Base-by-base conservation (phyloP, 768 basidiomycete genomes). In the Suillus subluteus region DNA sequence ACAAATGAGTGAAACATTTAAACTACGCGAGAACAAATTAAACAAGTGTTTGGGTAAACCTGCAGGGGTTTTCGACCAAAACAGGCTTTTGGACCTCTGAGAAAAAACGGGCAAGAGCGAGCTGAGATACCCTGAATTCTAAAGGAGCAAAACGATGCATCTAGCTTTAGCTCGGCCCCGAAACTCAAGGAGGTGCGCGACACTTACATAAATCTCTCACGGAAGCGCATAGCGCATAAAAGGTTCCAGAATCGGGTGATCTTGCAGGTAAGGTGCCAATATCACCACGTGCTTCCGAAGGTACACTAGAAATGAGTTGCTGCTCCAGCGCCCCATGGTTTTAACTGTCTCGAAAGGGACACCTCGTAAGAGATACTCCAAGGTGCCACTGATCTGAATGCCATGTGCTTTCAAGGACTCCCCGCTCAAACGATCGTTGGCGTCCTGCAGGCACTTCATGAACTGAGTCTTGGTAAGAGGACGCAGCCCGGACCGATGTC, bases 341-440 rank as follows among this genome's bases (percentile, higher is more conserved):
- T 77, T 76, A 0, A 82, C 77, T 0, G 79, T 65, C 5, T 81
- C 73, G 1, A 81, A 79, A 0, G 74, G 71, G 0, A 74, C 66
- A 0, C 77, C 76, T 0, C 44, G 37, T 0, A 79, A 69, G 0
- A 80, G 69, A 11, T 80, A 69, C 48, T 77, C 64, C 0, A 76
- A 76, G 0, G 76, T 70, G 0, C 79, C 65, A 0, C 79, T 73
- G 11, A 80, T 79, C 1, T 72, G 65, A 1, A 79, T 63, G 16
- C 75, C 70, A 56, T 41, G 15, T 15, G 13, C 40, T 6, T 74
- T 72, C 38, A 74, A 16, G 9, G 44, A 46, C 3, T 46, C 44
- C 43, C n/a, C 12, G 3, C 16, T 16, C 16, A 43, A 43, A 7
- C 3, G 21, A 21, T n/a, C 11, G 21, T n/a, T 46, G 0, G 8